Percentiles rank a stretch among this genome's conserved stretches.
These are phyloP conservation scores for Roridomyces roridus DNA, from an alignment of 768 basidiomycete species.

Conservation along the genomic window DNA sequence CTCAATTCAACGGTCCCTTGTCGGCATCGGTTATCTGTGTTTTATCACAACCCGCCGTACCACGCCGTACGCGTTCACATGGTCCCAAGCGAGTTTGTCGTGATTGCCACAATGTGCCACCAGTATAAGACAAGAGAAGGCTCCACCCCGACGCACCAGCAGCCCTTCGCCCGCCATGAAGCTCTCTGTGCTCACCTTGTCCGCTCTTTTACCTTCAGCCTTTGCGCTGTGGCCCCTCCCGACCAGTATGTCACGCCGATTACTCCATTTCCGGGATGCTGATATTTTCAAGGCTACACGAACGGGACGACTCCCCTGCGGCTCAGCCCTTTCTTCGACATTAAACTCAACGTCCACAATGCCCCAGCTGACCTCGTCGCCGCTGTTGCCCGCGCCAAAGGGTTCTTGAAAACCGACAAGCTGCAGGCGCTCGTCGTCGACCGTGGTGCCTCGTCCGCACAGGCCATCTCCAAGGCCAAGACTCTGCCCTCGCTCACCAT, in stretches of 20 bases:
- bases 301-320: conserved; percentile 21
- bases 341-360: conserved; percentile 14
- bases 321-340: conserved; percentile 11
- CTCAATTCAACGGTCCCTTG: too few relatives aligned
- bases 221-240: conserved; percentile 27
- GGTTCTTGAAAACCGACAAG: conserved; percentile 42
- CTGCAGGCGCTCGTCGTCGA: conserved; percentile 49
- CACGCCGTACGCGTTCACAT: conserved; percentile 1
- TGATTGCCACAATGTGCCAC: conserved; percentile 1
- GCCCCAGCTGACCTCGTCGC: conserved; percentile 41
- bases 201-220: conserved; percentile 17
- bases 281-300: not conserved
- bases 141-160: not conserved
- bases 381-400: conserved; percentile 43
- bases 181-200: conserved; percentile 10
- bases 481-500: conserved; percentile 39
- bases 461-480: conserved; percentile 34
- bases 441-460: conserved; percentile 42
- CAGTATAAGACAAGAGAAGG: not conserved
- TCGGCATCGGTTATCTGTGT: conserved; percentile 3
- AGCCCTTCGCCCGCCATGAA: conserved; percentile 13
- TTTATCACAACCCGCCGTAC: conserved; percentile 1
- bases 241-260: not conserved
- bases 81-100: conserved; percentile 6
- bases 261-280: too few relatives aligned